Conservation (phyloP, 805 yeast species). For the Wickerhamomyces sydowiorum region DNA sequence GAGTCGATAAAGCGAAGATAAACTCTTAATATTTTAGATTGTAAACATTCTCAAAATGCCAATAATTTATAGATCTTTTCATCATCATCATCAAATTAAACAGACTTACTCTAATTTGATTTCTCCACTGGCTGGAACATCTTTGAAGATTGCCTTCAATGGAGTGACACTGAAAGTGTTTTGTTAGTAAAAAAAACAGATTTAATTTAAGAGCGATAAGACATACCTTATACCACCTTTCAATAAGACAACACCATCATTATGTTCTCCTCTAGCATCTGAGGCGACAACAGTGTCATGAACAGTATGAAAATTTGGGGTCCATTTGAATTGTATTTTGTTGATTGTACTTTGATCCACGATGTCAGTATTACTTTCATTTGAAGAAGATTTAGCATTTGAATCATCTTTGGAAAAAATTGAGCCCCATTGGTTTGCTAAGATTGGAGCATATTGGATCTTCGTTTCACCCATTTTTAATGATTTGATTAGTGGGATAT, state of each 20-base stretch:
- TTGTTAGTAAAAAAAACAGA: constrained; percentile 29
- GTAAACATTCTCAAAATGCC: too few species aligned
- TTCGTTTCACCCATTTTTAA: constrained; percentile 52
- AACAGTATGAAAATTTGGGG: constrained; percentile 71
- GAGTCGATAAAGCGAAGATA: not conserved
- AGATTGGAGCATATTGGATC: constrained; percentile 69
- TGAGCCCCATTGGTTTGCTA: constrained; percentile 75
- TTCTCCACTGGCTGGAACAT: constrained; percentile 54
- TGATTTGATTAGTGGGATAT: constrained; percentile 65
- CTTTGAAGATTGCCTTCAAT: constrained; percentile 63
- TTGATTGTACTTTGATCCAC: constrained; percentile 41
- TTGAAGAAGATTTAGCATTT: constrained; percentile 11
- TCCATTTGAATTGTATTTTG: constrained; percentile 63
- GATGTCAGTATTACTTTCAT: constrained; percentile 32
- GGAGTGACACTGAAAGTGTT: constrained; percentile 62
- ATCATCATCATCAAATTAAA: not conserved
- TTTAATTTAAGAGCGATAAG: constrained; percentile 21
- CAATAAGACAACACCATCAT: constrained; percentile 26
- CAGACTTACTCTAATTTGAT: constrained; percentile 33
- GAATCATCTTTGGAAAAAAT: constrained; percentile 35
- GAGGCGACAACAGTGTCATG: constrained; percentile 44
- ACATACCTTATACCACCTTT: constrained; percentile 22
- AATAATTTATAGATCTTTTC: too few species aligned
- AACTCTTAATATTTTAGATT: too few species aligned
- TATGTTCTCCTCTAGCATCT: constrained; percentile 21